These are phyloP conservation scores for Vicia faba DNA, from an alignment of 306 rosid genomes.

Conservation along the genomic window DNA sequence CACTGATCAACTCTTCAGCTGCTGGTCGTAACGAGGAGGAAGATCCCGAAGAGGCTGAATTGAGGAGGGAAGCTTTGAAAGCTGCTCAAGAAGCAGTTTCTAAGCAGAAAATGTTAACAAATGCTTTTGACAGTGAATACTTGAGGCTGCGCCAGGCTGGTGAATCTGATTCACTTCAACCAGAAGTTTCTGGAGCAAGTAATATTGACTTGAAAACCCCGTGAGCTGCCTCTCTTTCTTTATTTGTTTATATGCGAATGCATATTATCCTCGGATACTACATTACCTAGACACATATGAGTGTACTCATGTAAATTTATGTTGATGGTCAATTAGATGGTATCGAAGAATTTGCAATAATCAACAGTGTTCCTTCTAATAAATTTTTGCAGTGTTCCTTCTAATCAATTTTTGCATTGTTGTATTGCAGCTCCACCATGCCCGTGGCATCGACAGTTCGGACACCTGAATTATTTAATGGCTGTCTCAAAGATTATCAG, in stretches of 20 bases:
- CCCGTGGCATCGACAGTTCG: slow-evolving; percentile 95
- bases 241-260: background rate
- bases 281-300: slow-evolving; percentile 5
- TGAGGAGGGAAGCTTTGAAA: slow-evolving; percentile 89
- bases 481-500: slow-evolving; percentile 87
- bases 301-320: slow-evolving; percentile 9
- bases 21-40: slow-evolving; percentile 59
- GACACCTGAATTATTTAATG: slow-evolving; percentile 87
- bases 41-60: slow-evolving; percentile 88
- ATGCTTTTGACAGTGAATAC: slow-evolving; percentile 87
- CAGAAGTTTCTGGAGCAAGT: slow-evolving; percentile 93
- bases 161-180: slow-evolving; percentile 65
- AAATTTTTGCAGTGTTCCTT: slow-evolving; percentile 38
- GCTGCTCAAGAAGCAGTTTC: slow-evolving; percentile 99
- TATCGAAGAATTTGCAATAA: slow-evolving; percentile 33
- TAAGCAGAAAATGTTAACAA: slow-evolving; percentile 81
- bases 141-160: slow-evolving; percentile 72
- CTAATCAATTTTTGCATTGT: slow-evolving; percentile 37
- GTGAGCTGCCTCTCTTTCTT: slow-evolving; percentile 50
- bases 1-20: slow-evolving; percentile 46
- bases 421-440: slow-evolving; percentile 86
- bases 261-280: background rate
- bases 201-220: slow-evolving; percentile 91
- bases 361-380: slow-evolving; percentile 36
- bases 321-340: slow-evolving; percentile 15